These are phyloP conservation scores for Baudoinia panamericana DNA, from an alignment of 495 filamentous ascomycete species.

Conservation along the genomic window DNA sequence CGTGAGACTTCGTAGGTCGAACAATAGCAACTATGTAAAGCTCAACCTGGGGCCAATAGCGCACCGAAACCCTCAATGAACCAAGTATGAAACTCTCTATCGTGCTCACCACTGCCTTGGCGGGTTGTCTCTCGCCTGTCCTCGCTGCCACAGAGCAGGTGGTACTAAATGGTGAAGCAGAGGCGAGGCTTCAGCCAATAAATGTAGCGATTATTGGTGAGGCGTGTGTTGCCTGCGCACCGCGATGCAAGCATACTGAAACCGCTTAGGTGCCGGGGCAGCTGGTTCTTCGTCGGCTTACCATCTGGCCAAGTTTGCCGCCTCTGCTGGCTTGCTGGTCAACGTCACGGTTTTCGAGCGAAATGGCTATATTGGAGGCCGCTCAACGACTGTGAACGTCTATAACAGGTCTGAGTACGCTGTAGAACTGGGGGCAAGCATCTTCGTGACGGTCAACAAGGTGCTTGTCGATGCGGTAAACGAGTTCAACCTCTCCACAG, in stretches of 20 bases:
- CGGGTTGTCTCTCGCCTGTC: too few relatives aligned
- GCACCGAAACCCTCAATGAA: too few relatives aligned
- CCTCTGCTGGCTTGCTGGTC: conserved; percentile 35
- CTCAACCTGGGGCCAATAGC: too few relatives aligned
- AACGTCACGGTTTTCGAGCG: conserved; percentile 87
- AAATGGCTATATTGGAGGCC: conserved; percentile 65
- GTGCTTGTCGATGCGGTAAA: conserved; percentile 66
- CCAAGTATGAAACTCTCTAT: too few relatives aligned
- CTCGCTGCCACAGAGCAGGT: too few relatives aligned
- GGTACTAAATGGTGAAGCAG: too few relatives aligned
- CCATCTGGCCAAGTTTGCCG: conserved; percentile 57
- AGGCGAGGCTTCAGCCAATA: too few relatives aligned
- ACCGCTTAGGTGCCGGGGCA: conserved; percentile 63
- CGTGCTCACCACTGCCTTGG: too few relatives aligned
- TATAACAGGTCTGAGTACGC: conserved; percentile 56
- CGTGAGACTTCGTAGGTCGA: too few relatives aligned
- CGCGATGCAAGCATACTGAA: background rate
- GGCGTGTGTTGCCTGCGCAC: background rate
- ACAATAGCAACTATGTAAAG: too few relatives aligned
- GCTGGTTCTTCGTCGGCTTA: conserved; percentile 81
- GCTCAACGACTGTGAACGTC: conserved; percentile 76
- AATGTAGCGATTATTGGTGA: conserved; percentile 13
- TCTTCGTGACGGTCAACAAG: conserved; percentile 78
- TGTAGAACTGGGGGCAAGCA: conserved; percentile 80
- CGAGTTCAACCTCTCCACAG: conserved; percentile 50